Conservation (phyloP, 495 filamentous ascomycete species). For the Aspergillus sclerotiicarbonarius region DNA sequence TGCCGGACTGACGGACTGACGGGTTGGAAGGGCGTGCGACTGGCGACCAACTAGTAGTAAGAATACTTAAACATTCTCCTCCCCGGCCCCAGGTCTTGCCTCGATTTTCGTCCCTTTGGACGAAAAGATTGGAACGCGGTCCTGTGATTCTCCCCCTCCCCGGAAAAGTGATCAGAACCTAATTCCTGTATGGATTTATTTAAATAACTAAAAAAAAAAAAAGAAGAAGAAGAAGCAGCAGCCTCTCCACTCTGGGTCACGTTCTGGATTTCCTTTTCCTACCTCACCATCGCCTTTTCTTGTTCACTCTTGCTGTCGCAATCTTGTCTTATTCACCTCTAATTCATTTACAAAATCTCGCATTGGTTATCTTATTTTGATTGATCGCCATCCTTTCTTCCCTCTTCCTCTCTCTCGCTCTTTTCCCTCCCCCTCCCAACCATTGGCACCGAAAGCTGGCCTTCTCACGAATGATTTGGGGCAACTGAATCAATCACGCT, state of each 20-base stretch:
- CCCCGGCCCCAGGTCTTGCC: conserved; percentile 20
- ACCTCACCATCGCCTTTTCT: background rate
- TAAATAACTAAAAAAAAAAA: conserved; percentile 14
- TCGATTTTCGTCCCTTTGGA: conserved; percentile 24
- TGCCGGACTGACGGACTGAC: background rate
- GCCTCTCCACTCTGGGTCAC: conserved; percentile 30
- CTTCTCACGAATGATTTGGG: conserved; percentile 12
- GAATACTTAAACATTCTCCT: conserved; percentile 26
- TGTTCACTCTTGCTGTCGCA: no score
- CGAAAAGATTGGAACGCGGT: conserved; percentile 18
- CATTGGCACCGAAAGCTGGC: conserved; percentile 8
- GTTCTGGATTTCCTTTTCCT: conserved; percentile 1
- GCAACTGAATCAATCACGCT: conserved; percentile 5
- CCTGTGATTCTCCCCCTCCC: conserved; percentile 1
- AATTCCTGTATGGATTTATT: background rate
- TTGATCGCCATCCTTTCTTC: no score
- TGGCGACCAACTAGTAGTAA: conserved; percentile 6
- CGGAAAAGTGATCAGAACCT: background rate
- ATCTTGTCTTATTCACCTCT: no score
- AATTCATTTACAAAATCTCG: no score
- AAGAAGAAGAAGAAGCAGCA: conserved; percentile 15
- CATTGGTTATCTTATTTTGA: no score
- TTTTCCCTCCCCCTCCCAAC: conserved; percentile 12
- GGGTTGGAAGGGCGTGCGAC: background rate
- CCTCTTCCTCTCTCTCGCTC: background rate